These are phyloP conservation scores for Sedum album DNA, from an alignment of 164 flowering plant species.

Conservation along the genomic window DNA sequence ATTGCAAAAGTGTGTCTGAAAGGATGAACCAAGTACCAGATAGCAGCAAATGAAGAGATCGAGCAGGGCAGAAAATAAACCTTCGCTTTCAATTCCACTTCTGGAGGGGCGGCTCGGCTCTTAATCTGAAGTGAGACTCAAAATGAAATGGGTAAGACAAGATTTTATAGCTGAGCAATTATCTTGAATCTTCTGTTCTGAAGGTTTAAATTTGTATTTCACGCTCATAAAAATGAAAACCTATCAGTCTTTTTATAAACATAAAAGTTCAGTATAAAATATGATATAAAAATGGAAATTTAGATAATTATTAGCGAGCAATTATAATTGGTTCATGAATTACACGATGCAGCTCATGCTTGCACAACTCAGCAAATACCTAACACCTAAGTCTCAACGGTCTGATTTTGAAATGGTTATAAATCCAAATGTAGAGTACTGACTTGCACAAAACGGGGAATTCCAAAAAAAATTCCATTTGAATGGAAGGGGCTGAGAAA, in stretches of 20 bases:
- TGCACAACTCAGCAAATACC: not conserved
- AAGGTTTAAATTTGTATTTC: not conserved
- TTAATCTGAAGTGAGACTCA: not conserved
- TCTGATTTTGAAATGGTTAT: not conserved
- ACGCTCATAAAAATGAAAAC: not conserved
- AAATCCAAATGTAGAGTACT: not conserved
- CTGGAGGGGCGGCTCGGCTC: not conserved
- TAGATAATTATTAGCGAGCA: not conserved
- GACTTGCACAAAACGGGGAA: not conserved
- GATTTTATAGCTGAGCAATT: not conserved
- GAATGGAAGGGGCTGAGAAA: not conserved
- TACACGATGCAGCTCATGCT: not conserved
- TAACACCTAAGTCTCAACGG: not conserved
- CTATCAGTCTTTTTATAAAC: not conserved
- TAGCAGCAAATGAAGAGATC: not conserved
- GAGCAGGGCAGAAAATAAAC: not conserved
- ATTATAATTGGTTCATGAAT: conserved; percentile 7
- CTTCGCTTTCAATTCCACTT: not conserved
- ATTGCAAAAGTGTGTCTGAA: not conserved
- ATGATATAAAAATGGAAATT: not conserved
- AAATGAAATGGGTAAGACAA: not conserved
- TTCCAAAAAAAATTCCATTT: not conserved
- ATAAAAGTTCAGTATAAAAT: not conserved
- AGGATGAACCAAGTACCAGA: not conserved
- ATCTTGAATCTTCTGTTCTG: not conserved